Conservation (phyloP, 73 alveolate species). For the Effrenium voratum region DNA sequence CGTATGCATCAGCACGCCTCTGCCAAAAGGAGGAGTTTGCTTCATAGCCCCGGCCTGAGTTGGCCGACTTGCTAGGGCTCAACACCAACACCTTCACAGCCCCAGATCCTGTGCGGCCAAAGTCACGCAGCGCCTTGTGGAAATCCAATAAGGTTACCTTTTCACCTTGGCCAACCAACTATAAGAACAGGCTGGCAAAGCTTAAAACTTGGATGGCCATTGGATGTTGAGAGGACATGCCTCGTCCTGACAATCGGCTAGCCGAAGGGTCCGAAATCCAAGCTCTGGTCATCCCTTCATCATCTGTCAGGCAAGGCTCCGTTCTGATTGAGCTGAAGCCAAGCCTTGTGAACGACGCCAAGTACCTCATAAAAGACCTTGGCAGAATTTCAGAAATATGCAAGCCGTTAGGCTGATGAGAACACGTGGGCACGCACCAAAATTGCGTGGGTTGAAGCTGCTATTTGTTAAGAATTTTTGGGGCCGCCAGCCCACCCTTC, state of each 20-base stretch:
- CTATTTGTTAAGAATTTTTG: too few species aligned
- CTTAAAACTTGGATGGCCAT: background rate
- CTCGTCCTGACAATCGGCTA: too few species aligned
- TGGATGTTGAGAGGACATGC: too few species aligned
- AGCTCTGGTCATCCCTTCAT: too few species aligned
- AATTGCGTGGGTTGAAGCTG: too few species aligned
- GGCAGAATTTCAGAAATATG: background rate
- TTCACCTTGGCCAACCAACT: constrained; percentile 19
- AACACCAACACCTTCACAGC: background rate
- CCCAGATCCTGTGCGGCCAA: background rate
- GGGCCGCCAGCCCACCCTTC: too few species aligned
- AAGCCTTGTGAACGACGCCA: constrained; percentile 31
- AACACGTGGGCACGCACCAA: too few species aligned
- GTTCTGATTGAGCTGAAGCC: constrained; percentile 7
- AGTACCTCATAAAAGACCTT: constrained; percentile 36
- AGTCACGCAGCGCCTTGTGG: constrained; percentile 72
- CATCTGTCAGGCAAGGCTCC: background rate
- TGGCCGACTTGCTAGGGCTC: background rate
- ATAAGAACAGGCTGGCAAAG: background rate
- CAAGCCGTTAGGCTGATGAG: too few species aligned
- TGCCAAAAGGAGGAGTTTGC: constrained; percentile 69
- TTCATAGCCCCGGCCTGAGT: constrained; percentile 61
- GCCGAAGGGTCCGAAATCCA: too few species aligned
- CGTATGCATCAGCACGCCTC: too few species aligned
- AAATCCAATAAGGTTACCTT: constrained; percentile 66